These are phyloP conservation scores for Mucor ambiguus DNA, from an alignment of 371 early-diverging fungal genomes.

Conservation along the genomic window DNA sequence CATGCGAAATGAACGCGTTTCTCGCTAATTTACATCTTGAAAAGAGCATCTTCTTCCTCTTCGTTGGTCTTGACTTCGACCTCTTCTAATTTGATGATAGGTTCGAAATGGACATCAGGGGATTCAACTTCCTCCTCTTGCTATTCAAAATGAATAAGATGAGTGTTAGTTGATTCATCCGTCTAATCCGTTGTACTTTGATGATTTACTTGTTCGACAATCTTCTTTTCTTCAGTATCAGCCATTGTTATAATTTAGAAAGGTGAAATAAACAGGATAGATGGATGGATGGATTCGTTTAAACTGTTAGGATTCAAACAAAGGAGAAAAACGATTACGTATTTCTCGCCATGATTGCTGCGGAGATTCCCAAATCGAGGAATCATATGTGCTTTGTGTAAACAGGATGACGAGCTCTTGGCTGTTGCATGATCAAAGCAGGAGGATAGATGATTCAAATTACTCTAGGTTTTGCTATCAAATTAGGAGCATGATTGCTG, in stretches of 20 bases:
- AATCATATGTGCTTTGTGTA: background rate
- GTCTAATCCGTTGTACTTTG: background rate
- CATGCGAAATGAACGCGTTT: background rate
- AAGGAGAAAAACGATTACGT: conserved; percentile 7
- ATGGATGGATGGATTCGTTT: conserved; percentile 33
- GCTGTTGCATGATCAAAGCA: background rate
- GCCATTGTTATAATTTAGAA: conserved; percentile 23
- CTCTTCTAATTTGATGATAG: conserved; percentile 90
- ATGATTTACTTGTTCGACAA: conserved; percentile 33
- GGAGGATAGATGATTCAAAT: background rate
- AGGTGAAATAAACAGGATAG: background rate
- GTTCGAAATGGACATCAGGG: conserved; percentile 95
- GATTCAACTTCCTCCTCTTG: conserved; percentile 82
- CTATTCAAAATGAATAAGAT: conserved; percentile 8
- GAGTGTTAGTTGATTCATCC: background rate
- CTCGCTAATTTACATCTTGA: conserved; percentile 86
- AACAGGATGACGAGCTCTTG: background rate
- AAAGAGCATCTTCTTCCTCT: conserved; percentile 91
- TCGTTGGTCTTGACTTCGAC: conserved; percentile 94
- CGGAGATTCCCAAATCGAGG: background rate
- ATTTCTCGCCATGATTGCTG: background rate
- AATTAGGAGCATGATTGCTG: background rate
- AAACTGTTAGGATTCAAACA: conserved; percentile 4
- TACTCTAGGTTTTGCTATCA: background rate
- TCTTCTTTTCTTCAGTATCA: conserved; percentile 39